These are phyloP conservation scores for Didymella arachidicola DNA, from an alignment of 2,329 filamentous ascomycete species.

Conservation along the genomic window DNA sequence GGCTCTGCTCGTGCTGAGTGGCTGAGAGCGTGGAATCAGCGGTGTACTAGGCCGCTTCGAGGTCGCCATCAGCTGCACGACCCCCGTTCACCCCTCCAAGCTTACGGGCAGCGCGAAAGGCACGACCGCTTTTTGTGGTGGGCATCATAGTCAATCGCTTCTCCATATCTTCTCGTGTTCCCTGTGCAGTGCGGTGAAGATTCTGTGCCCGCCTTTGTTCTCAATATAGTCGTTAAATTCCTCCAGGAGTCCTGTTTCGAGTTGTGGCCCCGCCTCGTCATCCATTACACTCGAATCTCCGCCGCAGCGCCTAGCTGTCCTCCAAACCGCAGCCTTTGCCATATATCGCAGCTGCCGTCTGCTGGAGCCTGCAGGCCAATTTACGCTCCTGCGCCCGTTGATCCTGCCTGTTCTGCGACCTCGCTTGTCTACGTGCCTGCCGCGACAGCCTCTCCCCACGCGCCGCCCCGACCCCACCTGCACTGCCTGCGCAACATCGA, in stretches of 20 bases:
- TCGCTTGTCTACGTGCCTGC: not conserved
- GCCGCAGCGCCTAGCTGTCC: constrained; percentile 40
- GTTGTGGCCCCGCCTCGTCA: constrained; percentile 34
- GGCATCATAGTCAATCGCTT: constrained; percentile 27
- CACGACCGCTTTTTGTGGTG: constrained; percentile 32
- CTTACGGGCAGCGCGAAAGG: constrained; percentile 27
- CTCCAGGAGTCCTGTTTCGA: constrained; percentile 19
- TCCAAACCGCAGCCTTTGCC: constrained; percentile 10
- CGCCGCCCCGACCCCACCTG: constrained; percentile 7
- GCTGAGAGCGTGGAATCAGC: constrained; percentile 20
- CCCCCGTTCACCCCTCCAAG: constrained; percentile 23
- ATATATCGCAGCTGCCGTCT: constrained; percentile 33
- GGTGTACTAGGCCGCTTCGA: constrained; percentile 25
- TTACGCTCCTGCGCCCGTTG: constrained; percentile 1
- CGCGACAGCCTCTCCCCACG: constrained; percentile 4
- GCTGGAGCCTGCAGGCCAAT: constrained; percentile 17
- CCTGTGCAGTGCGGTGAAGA: constrained; percentile 24
- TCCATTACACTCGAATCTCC: constrained; percentile 33
- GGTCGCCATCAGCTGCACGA: constrained; percentile 7
- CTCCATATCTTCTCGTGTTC: constrained; percentile 19
- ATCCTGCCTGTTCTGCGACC: not conserved
- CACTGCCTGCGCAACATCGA: constrained; percentile 10
- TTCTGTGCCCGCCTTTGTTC: constrained; percentile 22
- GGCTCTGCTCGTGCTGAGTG: constrained; percentile 10
- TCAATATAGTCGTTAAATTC: constrained; percentile 19